Base-by-base conservation (phyloP, 2,329 filamentous ascomycete genomes). In the Emericellopsis atlantica region DNA sequence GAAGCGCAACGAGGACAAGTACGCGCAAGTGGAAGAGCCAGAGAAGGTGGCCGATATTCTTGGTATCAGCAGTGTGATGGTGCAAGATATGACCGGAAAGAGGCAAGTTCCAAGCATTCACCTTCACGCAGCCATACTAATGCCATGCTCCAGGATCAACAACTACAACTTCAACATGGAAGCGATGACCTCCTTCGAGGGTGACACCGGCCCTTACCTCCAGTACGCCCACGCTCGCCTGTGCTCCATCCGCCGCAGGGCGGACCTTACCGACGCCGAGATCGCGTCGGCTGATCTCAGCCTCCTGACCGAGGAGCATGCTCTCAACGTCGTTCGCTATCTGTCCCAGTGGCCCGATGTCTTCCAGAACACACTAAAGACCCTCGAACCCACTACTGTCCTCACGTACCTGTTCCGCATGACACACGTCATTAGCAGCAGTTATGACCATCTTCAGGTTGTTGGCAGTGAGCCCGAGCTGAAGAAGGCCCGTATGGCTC, bases 11-110 rank as follows among this genome's bases (percentile, higher is more conserved):
- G 73, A 84, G 52, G 71, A 74, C 55, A 98, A 98, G 70, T 98
- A 96, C 62, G 66, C 78, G 43, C 88, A 95, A 62, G 81, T 98
- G 16, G 84, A 81, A 54, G 71, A 96, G 59, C 90, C 90, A 1
- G 79, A 78, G 41, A 74, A 76, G 41, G 84, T 81, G 9, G 88
- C 92, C 45, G 92, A 96, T 64, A 86, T 76, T 10, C 74, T 96
- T 4, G 92, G 90, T 47, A 95, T 96, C 57, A 89, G 84, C 48
- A 83, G 84, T 55, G 90, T 96, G 56, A 96, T 96, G 88, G 87
- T 95, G 16, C 90, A 96, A 63, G 92, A 96, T 56, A 95, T 96
- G 87, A 84, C 77, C 49, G 92, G 90, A 59, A 96, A 95, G 76
- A 77, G 85, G 81, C 82, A 37, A 16, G 35, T 34, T 41, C 36